Evolutionary conservation across 371 early-diverging fungal genomes (phyloP), one percentile per base, ranked within the genome.

Genomic region (Rhizomucor pusillus): DNA sequence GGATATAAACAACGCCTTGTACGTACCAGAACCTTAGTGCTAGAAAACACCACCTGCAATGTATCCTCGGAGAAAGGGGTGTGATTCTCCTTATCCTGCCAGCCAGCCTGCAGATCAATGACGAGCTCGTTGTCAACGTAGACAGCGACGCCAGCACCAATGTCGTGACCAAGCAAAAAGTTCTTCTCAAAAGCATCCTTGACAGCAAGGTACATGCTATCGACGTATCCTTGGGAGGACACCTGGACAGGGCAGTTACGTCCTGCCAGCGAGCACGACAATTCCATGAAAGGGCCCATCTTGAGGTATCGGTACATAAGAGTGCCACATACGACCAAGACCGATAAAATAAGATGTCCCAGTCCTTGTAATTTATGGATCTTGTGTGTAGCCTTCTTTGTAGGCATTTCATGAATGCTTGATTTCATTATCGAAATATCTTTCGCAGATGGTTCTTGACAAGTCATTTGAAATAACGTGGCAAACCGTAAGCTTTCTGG

Each of bases 31-130:
- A 62, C 70, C 66, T 89, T 89, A 25, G 85, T 79, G 29, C 74
- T 65, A 0, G 88, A 89, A 62, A 81, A 89, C 1, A 89, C 86
- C 56, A 86, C 71, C 56, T 84, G 83, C 36, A 91, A 60, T 0
- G 83, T 81, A 20, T 70, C 52, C 33, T 80, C 67, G 34, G 76
- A 62, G 57, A 85, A 91, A 5, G 56, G 63, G 0, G 51, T 64
- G 1, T 50, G 57, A 9, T 60, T 56, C 23, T 62, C 60, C 6
- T 60, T 45, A 53, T 87, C 82, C 51, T 76, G 79, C 75, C 75
- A 78, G 3, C 91, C 91, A 5, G 86, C 88, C 41, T 71, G 68
- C 14, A 89, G 66, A 54, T 87, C 81, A 0, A 86, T 70, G 1
- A 89, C 85, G 5, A 73, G 67, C 9, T 69, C 36, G 0, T 81